These are phyloP conservation scores for Sanghuangporus weigelae DNA, from an alignment of 1,284 basidiomycete genomes.

Conservation along the genomic window DNA sequence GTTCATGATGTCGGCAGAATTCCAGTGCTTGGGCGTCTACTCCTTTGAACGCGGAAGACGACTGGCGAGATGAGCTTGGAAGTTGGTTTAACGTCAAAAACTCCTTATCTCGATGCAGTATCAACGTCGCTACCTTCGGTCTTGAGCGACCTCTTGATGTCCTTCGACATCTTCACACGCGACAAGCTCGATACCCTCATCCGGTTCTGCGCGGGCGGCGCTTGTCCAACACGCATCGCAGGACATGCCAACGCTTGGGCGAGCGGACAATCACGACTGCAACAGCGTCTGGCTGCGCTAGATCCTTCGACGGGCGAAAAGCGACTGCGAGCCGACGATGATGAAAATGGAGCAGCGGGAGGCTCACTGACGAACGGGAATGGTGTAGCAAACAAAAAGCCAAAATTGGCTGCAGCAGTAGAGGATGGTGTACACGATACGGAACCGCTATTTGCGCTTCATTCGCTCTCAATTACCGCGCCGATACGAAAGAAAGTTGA, in stretches of 20 bases:
- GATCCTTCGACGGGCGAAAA: slow-evolving; percentile 5
- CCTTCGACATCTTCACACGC: slow-evolving; percentile 10
- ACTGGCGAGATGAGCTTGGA: not conserved
- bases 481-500: slow-evolving; percentile 70
- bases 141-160: slow-evolving; percentile 11
- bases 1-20: not conserved
- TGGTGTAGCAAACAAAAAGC: slow-evolving; percentile 9
- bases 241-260: slow-evolving; percentile 13
- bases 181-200: slow-evolving; percentile 15
- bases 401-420: slow-evolving; percentile 4
- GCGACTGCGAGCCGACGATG: slow-evolving; percentile 5
- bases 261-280: slow-evolving; percentile 10
- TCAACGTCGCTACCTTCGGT: slow-evolving; percentile 11
- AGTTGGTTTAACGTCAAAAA: not conserved
- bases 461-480: slow-evolving; percentile 54
- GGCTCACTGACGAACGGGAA: slow-evolving; percentile 1
- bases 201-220: slow-evolving; percentile 10
- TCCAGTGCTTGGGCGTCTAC: not conserved
- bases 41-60: not conserved
- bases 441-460: slow-evolving; percentile 46
- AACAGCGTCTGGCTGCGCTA: not conserved
- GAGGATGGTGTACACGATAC: slow-evolving; percentile 29
- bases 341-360: not conserved
- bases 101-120: slow-evolving; percentile 16
- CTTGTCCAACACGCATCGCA: slow-evolving; percentile 12